Evolutionary conservation across 208 protist species (phyloP), one percentile per base, ranked within the genome.

Genomic region (Blastocrithidia nonstop): DNA sequence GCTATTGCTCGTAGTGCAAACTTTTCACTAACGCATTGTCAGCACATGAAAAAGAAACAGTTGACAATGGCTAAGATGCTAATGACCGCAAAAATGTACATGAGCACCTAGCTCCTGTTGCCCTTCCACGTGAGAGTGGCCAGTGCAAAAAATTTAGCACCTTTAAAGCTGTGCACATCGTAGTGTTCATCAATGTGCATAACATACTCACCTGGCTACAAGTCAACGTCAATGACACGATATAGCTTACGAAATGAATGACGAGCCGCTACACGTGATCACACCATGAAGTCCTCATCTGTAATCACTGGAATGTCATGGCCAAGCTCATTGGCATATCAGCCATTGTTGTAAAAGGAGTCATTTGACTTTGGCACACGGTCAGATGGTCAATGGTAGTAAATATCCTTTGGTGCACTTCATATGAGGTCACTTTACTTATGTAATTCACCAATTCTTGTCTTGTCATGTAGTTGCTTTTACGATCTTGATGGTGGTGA

Each of bases 271-370:
- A 80, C 75, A 23, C 95, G 79, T 66, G 98, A 96, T 97, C 97
- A 99, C 35, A 99, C 96, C 51, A 98, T 96, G 25, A 99, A 90
- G 59, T 98, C 92, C 57, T 98, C 88, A 72, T 98, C 90, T 29
- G 77, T 89, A 4, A 64, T 70, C 7, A 84, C 62, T 1, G 88
- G 83, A 13, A 95, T 69, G 31, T 45, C 48, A 51, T 95, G 88
- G 0, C 80, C 79, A 4, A 67, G 54, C 51, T 94, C 86, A 32
- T 54, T 57, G 0, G 61, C 69, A 54, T 94, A 94, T 81, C 85
- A 94, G 17, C 85, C 85, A 27, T 86, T 55, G 53, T 78, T 82
- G 45, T 72, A 82, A 50, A 49, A 91, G 7, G 55, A 44, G 41
- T 91, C 66, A 44, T 81, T 64, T n/a, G 77, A 73, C 13, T 48